Conservation (phyloP, 306 rosid genomes). For the Mimosa pudica region DNA sequence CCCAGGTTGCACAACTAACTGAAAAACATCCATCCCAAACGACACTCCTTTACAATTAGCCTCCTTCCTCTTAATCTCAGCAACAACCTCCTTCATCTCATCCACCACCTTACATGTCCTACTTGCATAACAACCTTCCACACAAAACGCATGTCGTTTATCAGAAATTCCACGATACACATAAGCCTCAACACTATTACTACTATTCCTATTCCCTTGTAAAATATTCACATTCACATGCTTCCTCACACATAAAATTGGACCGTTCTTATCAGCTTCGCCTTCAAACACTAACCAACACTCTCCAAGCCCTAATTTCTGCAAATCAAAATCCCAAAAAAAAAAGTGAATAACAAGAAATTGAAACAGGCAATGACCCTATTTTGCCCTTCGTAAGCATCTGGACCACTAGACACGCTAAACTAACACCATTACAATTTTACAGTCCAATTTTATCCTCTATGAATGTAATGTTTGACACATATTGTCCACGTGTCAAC, state of each 20-base stretch:
- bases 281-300: constrained; percentile 74
- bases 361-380: too few species aligned
- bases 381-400: too few species aligned
- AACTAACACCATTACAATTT: too few species aligned
- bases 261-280: constrained; percentile 48
- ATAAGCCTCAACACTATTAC: constrained; percentile 43
- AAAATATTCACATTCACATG: constrained; percentile 48
- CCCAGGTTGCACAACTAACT: constrained; percentile 62
- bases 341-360: too few species aligned
- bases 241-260: constrained; percentile 63
- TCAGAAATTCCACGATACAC: constrained; percentile 43
- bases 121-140: constrained; percentile 67
- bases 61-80: constrained; percentile 77
- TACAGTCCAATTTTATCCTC: too few species aligned
- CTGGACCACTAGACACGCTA: too few species aligned
- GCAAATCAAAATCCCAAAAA: constrained; percentile 1
- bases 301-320: constrained; percentile 61
- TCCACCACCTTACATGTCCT: constrained; percentile 74
- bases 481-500: too few species aligned
- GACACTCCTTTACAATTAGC: constrained; percentile 53
- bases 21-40: constrained; percentile 76
- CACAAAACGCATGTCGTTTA: constrained; percentile 41
- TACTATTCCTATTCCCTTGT: constrained; percentile 20
- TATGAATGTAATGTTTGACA: too few species aligned
- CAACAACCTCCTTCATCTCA: constrained; percentile 54